A percentile compares a stretch with the other conserved stretches of the same genome.
Evolutionary conservation across 2,329 filamentous ascomycete species (phyloP).

Genomic region (Diaporthe destruens): DNA sequence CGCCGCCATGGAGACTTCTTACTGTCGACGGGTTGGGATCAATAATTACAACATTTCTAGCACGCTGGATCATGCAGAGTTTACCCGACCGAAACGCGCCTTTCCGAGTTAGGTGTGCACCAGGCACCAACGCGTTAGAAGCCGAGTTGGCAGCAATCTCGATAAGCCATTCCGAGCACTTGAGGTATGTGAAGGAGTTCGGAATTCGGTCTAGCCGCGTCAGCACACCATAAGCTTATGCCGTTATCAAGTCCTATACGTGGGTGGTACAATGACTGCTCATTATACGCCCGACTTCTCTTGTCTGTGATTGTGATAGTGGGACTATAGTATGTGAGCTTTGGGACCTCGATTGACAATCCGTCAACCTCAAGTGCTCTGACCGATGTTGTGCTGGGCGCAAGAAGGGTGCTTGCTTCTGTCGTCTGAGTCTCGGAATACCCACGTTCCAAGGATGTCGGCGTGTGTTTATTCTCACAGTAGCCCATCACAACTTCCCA

Average conservation of each 20-base stretch:
- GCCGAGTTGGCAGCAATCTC: background rate
- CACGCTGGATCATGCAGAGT: background rate
- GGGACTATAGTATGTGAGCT: background rate
- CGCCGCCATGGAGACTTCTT: no score
- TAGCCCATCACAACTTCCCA: background rate
- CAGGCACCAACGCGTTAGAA: background rate
- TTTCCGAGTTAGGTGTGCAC: background rate
- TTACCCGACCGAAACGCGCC: slow-evolving; percentile 10
- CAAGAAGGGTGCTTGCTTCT: background rate
- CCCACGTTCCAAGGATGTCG: background rate
- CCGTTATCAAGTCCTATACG: background rate
- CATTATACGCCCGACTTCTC: background rate
- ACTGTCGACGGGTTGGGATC: no score
- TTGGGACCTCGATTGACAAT: background rate
- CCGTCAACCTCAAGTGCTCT: no score
- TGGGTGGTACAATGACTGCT: background rate
- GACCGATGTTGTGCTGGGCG: background rate
- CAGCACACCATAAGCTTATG: background rate
- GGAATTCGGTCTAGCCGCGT: slow-evolving; percentile 12
- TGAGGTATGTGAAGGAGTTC: background rate
- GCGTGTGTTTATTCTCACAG: background rate
- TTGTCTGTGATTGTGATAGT: background rate
- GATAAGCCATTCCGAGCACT: slow-evolving; percentile 5
- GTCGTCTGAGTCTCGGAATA: background rate
- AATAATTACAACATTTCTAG: background rate